phyloP scores from a whole-genome alignment of 2,329 filamentous ascomycete species.

The Pseudopyrenochaeta lycopersici region DNA sequence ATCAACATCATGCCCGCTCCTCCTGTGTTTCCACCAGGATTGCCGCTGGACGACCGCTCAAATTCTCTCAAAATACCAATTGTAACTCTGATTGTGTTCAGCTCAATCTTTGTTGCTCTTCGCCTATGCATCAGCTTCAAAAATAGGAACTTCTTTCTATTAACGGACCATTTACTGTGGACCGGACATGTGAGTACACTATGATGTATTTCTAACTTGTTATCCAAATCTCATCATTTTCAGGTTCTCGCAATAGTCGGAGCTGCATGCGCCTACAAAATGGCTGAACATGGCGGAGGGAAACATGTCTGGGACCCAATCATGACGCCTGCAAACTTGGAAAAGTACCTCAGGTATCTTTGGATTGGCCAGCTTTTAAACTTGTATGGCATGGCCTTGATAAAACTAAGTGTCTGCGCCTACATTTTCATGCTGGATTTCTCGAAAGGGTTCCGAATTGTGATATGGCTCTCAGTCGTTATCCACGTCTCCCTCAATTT shows the following conservation, averaged over 20 bases:
- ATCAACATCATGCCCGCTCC: slow-evolving; percentile 20
- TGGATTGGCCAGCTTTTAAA: slow-evolving; percentile 37
- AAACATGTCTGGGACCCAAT: slow-evolving; percentile 37
- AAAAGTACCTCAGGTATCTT: slow-evolving; percentile 25
- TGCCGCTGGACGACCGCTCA: slow-evolving; percentile 32
- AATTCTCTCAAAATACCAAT: slow-evolving; percentile 34
- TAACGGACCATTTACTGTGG: slow-evolving; percentile 37
- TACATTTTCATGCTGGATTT: slow-evolving; percentile 40
- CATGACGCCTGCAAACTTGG: slow-evolving; percentile 25
- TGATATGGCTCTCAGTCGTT: slow-evolving; percentile 32
- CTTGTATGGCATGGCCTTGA: slow-evolving; percentile 37
- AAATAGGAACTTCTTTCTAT: slow-evolving; percentile 31
- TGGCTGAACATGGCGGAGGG: slow-evolving; percentile 26
- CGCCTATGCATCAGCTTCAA: slow-evolving; percentile 27
- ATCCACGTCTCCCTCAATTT: slow-evolving; percentile 31
- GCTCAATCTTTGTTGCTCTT: slow-evolving; percentile 31
- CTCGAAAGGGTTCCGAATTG: slow-evolving; percentile 25
- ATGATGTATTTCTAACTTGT: too few species aligned
- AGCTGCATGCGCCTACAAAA: slow-evolving; percentile 28
- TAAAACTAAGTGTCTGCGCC: slow-evolving; percentile 38
- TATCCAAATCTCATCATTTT: slow-evolving; percentile 4
- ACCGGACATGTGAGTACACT: slow-evolving; percentile 26
- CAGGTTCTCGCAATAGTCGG: slow-evolving; percentile 33
- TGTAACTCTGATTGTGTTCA: slow-evolving; percentile 28
- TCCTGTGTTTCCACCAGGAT: slow-evolving; percentile 6